Evolutionary conservation across 192 early-diverging fungal genomes (phyloP), one percentile per base, ranked within the genome.

Genomic region (Gigaspora rosea): DNA sequence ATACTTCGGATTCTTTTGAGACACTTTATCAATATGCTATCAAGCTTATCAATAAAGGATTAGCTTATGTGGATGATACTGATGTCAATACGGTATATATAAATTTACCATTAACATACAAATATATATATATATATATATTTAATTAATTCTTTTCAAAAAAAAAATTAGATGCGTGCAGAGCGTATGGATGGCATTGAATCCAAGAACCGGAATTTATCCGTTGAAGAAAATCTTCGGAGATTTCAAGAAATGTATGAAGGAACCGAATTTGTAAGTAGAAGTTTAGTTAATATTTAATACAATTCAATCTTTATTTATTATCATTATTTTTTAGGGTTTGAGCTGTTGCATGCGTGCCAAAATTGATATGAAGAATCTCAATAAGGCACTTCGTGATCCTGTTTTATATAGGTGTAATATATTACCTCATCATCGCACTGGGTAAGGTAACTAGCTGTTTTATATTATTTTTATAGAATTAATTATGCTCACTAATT

Each of bases 331-430:
- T 65, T 27, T 65, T 36, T 65, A 91, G 86, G 92, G 96, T 2
- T 85, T 90, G 54, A 91, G 80, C 18, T 95, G 90, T 86, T 94
- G 93, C 77, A 84, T 99, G 59, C 92, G 98, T 52, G 98, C 97
- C 78, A 99, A 98, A 86, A 99, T 99, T 78, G 88, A 91, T 71
- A 91, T 95, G 71, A 88, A 95, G 69, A 86, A 89, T 80, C 87
- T 83, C 49, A 99, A 99, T 86, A 94, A 94, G 83, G 90, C 95
- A 20, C 85, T 99, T 87, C 91, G 98, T 73, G 98, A 99, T 84
- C 98, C 97, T 46, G 94, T 95, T 64, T 94, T 99, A 69, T 99
- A 94, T 88, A 92, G 98, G 47, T 96, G 94, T 88, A 96, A 96
- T 81, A 80, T 92, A 71, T 84, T 85, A 46, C 94, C 93, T 68